Base-by-base conservation (phyloP, 192 early-diverging fungal genomes). In the Chytriomyces sp. region DNA sequence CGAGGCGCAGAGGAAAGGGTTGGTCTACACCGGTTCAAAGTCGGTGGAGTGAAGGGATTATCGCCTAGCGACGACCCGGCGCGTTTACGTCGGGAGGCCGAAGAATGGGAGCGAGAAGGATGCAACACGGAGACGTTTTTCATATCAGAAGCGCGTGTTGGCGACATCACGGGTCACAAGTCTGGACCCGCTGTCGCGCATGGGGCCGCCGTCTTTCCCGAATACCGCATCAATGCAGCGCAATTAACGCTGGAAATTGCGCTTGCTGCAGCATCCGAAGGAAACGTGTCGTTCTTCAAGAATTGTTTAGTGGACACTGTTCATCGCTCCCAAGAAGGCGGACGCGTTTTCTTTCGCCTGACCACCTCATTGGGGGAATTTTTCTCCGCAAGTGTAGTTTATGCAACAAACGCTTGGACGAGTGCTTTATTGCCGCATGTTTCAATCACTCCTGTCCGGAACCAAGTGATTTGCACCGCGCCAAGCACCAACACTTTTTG, bases 401-500 rank as follows among this genome's bases (percentile, higher is more conserved):
- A 81, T 52, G 77, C 77, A 32, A 84, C 80, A 38, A 84, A 86
- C 52, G 81, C 80, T 10, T 82, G 77, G 62, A 77, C 79, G 4
- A 33, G 49, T 28, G 69, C 62, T 19, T 72, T 86, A 7, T 59
- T 85, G 4, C 80, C 82, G 12, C 36, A 54, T 14, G 33, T 80
- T 14, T 62, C 67, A 17, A 75, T 86, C 34, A 54, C 60, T 4
- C 85, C 85, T 38, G 70, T 84, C 55, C 75, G 79, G 12, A 84
- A 82, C 60, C 85, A 86, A 70, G 80, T 86, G n/a, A 57, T 86
- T 59, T 74, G 78, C 7, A 77, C 80, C 4, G 59, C 63, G 14
- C 78, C 80, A 7, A 30, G 17, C 7, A 19, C n/a, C 1, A 65
- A 31, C 19, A 17, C 41, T 38, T 33, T 32, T 14, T 41, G 62